Evolutionary conservation across 78 protist genomes (phyloP).

Genomic region (Anaeramoeba flamelloides): DNA sequence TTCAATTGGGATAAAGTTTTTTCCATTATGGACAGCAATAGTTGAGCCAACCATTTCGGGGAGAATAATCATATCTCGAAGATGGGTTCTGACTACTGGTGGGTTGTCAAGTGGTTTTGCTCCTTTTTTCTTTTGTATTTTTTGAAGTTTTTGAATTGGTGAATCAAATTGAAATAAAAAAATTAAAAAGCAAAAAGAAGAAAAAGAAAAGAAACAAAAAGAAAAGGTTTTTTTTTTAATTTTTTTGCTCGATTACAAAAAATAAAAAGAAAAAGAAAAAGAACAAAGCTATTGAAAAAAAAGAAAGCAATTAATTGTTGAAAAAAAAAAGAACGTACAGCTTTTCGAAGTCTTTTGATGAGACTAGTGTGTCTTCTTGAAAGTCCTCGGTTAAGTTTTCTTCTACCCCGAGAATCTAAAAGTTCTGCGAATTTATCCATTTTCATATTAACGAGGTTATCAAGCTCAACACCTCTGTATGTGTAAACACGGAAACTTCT

Average conservation of each 20-base stretch:
- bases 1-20: constrained; percentile 83
- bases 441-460: no score
- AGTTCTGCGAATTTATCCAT: no score
- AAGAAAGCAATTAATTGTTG: no score
- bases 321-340: no score
- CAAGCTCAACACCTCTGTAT: no score
- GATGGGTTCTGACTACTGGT: constrained; percentile 88
- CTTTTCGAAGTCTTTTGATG: no score
- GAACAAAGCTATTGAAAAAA: no score
- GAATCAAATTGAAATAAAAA: neutral
- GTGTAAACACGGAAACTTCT: no score
- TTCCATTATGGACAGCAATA: constrained; percentile 98
- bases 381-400: constrained; percentile 78
- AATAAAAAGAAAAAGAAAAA: no score
- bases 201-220: no score
- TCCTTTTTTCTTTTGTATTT: constrained; percentile 28
- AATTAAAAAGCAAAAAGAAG: neutral
- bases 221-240: no score
- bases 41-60: constrained; percentile 98
- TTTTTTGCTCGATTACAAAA: no score
- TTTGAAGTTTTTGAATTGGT: neutral
- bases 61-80: constrained; percentile 90
- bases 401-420: constrained; percentile 77
- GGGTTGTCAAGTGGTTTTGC: constrained; percentile 85
- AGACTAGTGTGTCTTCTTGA: constrained; percentile 56